Percentiles rank a stretch among this genome's conserved stretches.
Conservation (phyloP, 345 rosid species). For the Gossypium australe region DNA sequence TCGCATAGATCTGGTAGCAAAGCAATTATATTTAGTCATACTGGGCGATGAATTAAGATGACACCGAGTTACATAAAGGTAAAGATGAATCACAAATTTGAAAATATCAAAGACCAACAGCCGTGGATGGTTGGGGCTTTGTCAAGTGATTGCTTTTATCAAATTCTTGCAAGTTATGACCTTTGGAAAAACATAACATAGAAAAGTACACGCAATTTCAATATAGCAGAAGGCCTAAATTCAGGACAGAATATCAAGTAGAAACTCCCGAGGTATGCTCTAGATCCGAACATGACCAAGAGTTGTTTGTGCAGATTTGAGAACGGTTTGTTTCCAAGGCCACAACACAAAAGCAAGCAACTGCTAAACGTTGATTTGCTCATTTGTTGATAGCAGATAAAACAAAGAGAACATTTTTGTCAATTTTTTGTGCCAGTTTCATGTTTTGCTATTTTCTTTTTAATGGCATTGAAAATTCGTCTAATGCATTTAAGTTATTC, state of each 20-base stretch:
- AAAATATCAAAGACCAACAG: background rate
- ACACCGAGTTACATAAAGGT: background rate
- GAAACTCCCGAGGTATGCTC: constrained; percentile 16
- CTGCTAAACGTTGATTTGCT: constrained; percentile 22
- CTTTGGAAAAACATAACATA: background rate
- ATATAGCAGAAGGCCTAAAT: constrained; percentile 7
- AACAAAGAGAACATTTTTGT: background rate
- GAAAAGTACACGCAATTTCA: constrained; percentile 1
- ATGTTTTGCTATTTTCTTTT: no score
- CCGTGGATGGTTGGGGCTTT: background rate
- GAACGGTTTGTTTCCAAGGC: constrained; percentile 20
- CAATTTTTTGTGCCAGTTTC: background rate
- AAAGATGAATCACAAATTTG: background rate
- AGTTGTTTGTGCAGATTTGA: background rate
- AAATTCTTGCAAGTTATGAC: constrained; percentile 8
- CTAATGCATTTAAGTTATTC: no score
- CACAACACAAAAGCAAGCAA: constrained; percentile 5
- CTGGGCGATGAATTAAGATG: background rate
- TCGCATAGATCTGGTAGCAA: background rate
- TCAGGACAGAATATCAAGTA: constrained; percentile 13
- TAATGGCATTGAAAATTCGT: no score
- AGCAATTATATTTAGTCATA: background rate
- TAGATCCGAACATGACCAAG: constrained; percentile 10
- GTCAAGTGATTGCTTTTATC: constrained; percentile 4
- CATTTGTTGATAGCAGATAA: constrained; percentile 27